phyloP scores from a whole-genome alignment of 2,329 filamentous ascomycete species.

The Blastomyces percursus region DNA sequence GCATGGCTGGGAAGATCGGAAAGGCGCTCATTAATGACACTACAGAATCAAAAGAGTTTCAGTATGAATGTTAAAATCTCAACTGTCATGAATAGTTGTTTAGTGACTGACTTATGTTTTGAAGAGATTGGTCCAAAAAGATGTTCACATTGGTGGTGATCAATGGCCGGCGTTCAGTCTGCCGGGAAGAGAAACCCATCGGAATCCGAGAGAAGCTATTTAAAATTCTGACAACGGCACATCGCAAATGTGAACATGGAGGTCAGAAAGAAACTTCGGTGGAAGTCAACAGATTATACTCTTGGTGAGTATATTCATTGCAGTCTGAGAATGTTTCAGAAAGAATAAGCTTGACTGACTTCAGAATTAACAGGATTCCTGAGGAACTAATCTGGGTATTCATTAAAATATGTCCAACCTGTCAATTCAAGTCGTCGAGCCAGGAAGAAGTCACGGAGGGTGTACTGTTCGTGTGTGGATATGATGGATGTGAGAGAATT shows the following conservation, averaged over 20 bases:
- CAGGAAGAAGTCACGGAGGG: neutral
- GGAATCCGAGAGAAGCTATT: conserved; percentile 42
- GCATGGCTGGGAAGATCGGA: no score
- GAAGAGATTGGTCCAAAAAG: conserved; percentile 43
- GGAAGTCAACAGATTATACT: conserved; percentile 39
- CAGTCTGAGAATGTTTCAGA: neutral
- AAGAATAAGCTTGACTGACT: neutral
- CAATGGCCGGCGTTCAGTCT: conserved; percentile 18
- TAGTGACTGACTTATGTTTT: conserved; percentile 1
- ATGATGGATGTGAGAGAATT: neutral
- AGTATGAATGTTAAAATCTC: neutral
- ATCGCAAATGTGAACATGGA: conserved; percentile 41
- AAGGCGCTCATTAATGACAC: no score
- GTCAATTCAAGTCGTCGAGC: no score
- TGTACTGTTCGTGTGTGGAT: neutral
- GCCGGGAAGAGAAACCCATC: conserved; percentile 41
- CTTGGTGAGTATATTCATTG: conserved; percentile 31
- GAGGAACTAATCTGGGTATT: conserved; percentile 42
- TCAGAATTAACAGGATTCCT: conserved; percentile 31
- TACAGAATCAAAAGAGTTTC: no score
- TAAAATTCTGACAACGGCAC: conserved; percentile 40
- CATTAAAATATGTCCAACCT: conserved; percentile 42
- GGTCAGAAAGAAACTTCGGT: conserved; percentile 43
- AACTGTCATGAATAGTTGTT: neutral
- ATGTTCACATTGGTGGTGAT: conserved; percentile 38